A percentile compares a stretch with the other conserved stretches of the same genome.
Evolutionary conservation across 202 grass and related monocot genomes (phyloP).

Genomic region (Musa balbisiana): DNA sequence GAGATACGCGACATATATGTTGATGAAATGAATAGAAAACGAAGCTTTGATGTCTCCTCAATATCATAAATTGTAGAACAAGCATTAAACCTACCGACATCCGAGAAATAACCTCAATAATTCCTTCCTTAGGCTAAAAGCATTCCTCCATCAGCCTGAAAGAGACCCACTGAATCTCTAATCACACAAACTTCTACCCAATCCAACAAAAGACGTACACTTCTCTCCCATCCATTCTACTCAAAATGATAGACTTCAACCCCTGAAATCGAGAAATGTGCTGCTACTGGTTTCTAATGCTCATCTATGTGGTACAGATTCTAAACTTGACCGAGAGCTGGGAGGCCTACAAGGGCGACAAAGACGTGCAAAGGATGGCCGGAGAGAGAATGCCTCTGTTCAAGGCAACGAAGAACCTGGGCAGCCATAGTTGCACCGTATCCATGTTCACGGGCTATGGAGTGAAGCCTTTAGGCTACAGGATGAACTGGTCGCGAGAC

Average conservation of each 20-base stretch:
- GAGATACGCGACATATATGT: too few species aligned
- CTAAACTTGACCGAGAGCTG: slow-evolving; percentile 45
- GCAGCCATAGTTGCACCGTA: slow-evolving; percentile 32
- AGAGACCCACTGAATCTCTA: neutral
- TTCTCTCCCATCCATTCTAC: neutral
- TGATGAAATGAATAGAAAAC: too few species aligned
- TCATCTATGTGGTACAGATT: slow-evolving; percentile 24
- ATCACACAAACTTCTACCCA: neutral
- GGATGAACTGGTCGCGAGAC: slow-evolving; percentile 37
- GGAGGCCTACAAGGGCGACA: slow-evolving; percentile 47
- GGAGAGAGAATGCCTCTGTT: slow-evolving; percentile 9
- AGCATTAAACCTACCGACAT: too few species aligned
- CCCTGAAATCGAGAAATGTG: too few species aligned
- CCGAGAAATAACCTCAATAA: too few species aligned
- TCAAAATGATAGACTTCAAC: neutral
- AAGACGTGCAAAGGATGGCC: neutral
- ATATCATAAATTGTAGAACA: too few species aligned
- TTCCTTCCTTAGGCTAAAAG: too few species aligned
- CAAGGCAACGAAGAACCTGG: slow-evolving; percentile 31
- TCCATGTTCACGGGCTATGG: neutral
- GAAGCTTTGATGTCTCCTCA: too few species aligned
- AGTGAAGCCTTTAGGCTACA: neutral
- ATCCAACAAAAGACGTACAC: neutral
- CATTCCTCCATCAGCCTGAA: neutral
- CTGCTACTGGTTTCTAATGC: neutral